These are phyloP conservation scores for Flaveria floridana DNA, from an alignment of 140 eudicot genomes.

Conservation along the genomic window DNA sequence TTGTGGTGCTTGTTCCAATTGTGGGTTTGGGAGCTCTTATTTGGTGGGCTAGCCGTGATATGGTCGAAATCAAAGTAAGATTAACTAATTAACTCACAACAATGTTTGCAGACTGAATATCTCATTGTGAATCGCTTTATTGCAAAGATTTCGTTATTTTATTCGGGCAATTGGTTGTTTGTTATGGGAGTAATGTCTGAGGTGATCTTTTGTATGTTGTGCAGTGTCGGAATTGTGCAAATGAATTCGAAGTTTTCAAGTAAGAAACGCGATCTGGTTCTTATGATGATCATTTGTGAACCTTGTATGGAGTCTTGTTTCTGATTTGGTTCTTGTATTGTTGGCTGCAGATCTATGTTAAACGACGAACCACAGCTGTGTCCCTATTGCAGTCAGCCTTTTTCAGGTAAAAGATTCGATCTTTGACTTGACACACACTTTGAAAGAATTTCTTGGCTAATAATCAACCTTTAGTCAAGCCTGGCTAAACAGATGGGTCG, in stretches of 20 bases:
- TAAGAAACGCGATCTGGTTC: constrained; percentile 40
- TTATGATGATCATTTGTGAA: constrained; percentile 1
- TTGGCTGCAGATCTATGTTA: constrained; percentile 60
- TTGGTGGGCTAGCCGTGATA: constrained; percentile 96
- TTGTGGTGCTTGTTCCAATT: constrained; percentile 70
- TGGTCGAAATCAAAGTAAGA: constrained; percentile 73
- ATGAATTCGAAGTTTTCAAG: constrained; percentile 81
- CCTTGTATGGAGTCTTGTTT: constrained; percentile 8
- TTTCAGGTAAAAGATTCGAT: constrained; percentile 61
- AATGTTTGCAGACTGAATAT: constrained; percentile 7
- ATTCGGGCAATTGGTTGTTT: constrained; percentile 1
- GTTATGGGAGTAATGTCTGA: constrained; percentile 16
- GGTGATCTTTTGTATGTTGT: constrained; percentile 22
- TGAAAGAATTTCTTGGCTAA: not conserved
- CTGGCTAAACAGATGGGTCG: not conserved
- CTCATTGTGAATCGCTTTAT: not conserved
- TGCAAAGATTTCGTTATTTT: not conserved
- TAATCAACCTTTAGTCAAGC: not conserved
- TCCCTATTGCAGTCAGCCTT: constrained; percentile 84
- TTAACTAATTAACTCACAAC: constrained; percentile 21
- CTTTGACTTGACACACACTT: not conserved
- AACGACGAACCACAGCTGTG: constrained; percentile 71
- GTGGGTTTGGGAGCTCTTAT: constrained; percentile 83
- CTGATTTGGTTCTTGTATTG: constrained; percentile 6
- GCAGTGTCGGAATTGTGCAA: constrained; percentile 94